Conservation (phyloP, 306 rosid species). For the Pterocarpus santalinus region DNA sequence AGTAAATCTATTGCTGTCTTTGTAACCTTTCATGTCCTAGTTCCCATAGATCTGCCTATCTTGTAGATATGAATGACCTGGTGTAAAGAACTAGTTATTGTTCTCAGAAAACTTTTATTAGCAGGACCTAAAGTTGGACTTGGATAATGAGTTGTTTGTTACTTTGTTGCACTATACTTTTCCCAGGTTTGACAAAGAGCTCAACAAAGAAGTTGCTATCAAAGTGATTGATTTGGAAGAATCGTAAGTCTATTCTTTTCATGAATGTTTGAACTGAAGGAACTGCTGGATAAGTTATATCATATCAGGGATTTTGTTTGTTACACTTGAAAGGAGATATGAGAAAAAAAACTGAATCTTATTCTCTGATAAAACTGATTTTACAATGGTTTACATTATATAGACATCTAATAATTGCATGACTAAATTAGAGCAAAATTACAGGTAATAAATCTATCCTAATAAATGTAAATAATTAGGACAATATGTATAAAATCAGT, state of each 20-base stretch:
- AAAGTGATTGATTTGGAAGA: constrained; percentile 99
- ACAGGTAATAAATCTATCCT: too few relatives aligned
- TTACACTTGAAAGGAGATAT: too few relatives aligned
- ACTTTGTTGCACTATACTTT: constrained; percentile 40
- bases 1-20: constrained; percentile 14
- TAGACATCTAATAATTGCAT: too few relatives aligned
- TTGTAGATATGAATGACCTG: constrained; percentile 9
- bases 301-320: neutral
- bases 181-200: constrained; percentile 93
- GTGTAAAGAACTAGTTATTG: constrained; percentile 24
- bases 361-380: too few relatives aligned
- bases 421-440: too few relatives aligned
- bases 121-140: neutral
- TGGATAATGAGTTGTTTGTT: constrained; percentile 36
- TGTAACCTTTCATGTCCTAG: constrained; percentile 11
- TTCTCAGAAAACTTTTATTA: constrained; percentile 35
- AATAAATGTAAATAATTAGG: too few relatives aligned
- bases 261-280: constrained; percentile 13
- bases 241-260: constrained; percentile 72
- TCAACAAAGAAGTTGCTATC: constrained; percentile 90
- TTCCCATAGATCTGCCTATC: constrained; percentile 8
- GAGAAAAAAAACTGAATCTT: too few relatives aligned
- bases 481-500: too few relatives aligned
- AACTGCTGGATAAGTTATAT: neutral
- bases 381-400: too few relatives aligned